Evolutionary conservation across 108 stramenopile species (phyloP), one percentile per base, ranked within the genome.

Genomic region (Mayamaea pseudoterrestris): DNA sequence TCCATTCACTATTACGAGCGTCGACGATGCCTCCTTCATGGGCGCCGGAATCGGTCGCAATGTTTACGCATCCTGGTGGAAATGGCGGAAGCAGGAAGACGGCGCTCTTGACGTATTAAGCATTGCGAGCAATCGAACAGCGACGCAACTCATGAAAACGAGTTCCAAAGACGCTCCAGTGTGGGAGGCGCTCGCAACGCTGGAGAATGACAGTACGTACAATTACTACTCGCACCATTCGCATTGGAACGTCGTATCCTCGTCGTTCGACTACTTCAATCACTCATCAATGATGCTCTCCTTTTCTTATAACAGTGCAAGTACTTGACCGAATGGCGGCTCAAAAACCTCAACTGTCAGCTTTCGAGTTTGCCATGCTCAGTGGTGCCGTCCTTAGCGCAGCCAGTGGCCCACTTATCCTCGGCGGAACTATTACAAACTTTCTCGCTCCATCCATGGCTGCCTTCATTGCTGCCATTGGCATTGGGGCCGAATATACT

Each of bases 401-500:
- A 3, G 75, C 66, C 0, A 53, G 66, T 13, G 76, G 83, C 2
- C 89, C 89, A 2, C 58, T 78, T 12, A 37, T 82, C 1, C 69
- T 88, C 0, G 76, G 73, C 3, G 73, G 72, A 30, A 47, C 58
- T n/a, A 65, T 90, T 2, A 72, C 75, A 21, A 76, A 77, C 45
- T 71, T 83, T 11, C 52, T 90, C 53, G 77, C 82, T 2, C 82
- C 82, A 4, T 61, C 61, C 22, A 53, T 57, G 4, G 66, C 73
- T 21, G 68, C 65, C 13, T 64, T 61, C 55, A 53, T 45, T 53
- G 89, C 89, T 12, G 68, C 76, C 1, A 80, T 93, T 52, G 85
- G 87, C 7, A 82, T 93, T 54, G 69, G 78, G 7, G 79, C 87
- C 6, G 92, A 93, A 68, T 93, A 87, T 52, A 64, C 81, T 27